Evolutionary conservation across 2,329 filamentous ascomycete genomes (phyloP), one percentile per base, ranked within the genome.

Genomic region (Diaporthe caulivora): DNA sequence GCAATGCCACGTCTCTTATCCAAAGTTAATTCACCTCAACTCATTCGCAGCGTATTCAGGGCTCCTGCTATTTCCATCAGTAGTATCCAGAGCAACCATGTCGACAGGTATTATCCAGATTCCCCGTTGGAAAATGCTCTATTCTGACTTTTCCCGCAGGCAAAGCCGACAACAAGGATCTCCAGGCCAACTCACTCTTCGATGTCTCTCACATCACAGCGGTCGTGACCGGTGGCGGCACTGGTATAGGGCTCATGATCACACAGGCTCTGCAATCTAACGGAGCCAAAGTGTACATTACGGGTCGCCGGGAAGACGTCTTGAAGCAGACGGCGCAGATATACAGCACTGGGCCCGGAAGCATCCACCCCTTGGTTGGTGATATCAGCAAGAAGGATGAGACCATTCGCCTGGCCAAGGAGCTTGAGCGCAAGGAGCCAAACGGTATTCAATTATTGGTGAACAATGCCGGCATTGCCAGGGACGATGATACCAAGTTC

Each of bases 371-470:
- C 2, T 29, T 68, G 24, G 53, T 64, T 54, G 72, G 75, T 31
- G 58, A 72, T 53, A 74, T 74, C 42, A 76, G 75, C 76, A 83
- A 83, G 31, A 89, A 89, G 75, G 81, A 85, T 15, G 86, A 87
- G 42, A 81, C 85, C 31, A 80, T 85, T 64, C 82, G 82, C 29
- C 77, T 89, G 26, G 85, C 84, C 72, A 84, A 86, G 78, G 86
- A 89, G 78, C 82, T 89, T 73, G 84, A 86, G 78, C 85, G 86
- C 73, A 84, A 85, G 72, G 87, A 89, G 77, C 81, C 85, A 1
- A 83, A 86, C 10, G 87, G 87, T 1, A 87, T 90, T 47, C 86
- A 89, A 64, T 79, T 89, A 5, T 80, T 88, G 11, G 85, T 88
- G 31, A 87, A 87, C 79, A 88, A 87, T 70, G 86, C 86, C 21